Conservation (phyloP, 495 filamentous ascomycete species). For the Hypoxylon rickii region DNA sequence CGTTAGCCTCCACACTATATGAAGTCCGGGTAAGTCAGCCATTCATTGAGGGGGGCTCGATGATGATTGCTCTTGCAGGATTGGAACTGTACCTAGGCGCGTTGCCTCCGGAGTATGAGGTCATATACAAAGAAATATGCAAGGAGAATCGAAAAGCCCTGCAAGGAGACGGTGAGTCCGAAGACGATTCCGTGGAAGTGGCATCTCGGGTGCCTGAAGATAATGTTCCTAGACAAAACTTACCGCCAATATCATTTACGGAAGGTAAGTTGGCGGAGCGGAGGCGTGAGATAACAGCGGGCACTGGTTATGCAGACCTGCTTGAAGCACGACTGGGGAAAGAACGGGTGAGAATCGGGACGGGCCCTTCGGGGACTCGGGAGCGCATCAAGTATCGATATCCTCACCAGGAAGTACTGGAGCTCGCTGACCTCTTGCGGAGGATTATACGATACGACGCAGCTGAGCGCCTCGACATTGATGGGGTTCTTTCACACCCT, state of each 20-base stretch:
- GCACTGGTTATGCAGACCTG: slow-evolving; percentile 3
- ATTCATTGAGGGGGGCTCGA: not conserved
- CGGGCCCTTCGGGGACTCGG: not conserved
- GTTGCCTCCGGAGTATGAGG: slow-evolving; percentile 12
- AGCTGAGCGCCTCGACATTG: not conserved
- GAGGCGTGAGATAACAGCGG: not conserved
- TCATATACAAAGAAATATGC: not conserved
- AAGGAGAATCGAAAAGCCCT: too few species aligned
- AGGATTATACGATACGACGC: slow-evolving; percentile 12
- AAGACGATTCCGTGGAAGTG: too few species aligned
- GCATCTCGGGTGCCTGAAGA: too few species aligned
- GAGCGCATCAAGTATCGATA: not conserved
- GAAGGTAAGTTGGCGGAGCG: not conserved
- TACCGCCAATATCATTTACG: not conserved
- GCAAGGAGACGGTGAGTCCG: too few species aligned
- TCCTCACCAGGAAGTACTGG: not conserved
- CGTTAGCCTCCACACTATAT: slow-evolving; percentile 29
- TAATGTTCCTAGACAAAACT: not conserved
- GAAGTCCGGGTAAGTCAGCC: slow-evolving; percentile 3
- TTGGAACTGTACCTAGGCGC: slow-evolving; percentile 26
- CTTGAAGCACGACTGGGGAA: slow-evolving; percentile 10
- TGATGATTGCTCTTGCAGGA: not conserved
- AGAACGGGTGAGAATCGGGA: not conserved
- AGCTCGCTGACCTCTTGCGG: slow-evolving; percentile 6
- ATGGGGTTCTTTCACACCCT: slow-evolving; percentile 1